Evolutionary conservation across 805 yeast species (phyloP), one percentile per base, ranked within the genome.

Genomic region (Vanderwaltozyma polyspora): DNA sequence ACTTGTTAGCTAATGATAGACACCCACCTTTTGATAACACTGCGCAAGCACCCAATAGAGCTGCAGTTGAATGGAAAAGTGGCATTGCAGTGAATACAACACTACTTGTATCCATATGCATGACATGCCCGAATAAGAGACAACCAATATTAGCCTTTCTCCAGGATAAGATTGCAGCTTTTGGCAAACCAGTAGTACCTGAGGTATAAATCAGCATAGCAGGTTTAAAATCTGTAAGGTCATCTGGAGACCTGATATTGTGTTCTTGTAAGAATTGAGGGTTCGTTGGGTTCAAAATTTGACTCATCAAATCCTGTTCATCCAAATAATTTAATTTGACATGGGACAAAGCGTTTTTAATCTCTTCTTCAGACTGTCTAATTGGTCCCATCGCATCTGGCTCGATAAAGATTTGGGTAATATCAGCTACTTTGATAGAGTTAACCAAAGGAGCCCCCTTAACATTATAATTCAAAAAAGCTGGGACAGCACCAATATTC

Each of bases 121-220:
- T 70, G 28, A 83, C 77, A 42, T 68, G 68, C 1, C 84, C 83
- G 51, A 84, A 86, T 18, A 83, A 52, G 2, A 67, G 58, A 1
- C 84, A 62, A 1, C 94, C 94, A 63, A 80, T 64, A 31, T 68
- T 70, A 6, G 81, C 71, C 57, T 86, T 87, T 48, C 85, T 69
- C 95, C 95, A 86, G 4, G 91, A 78, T 76, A 87, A 77, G 36
- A 82, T 79, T 2, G 94, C 96, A 5, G 95, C 81, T 57, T 87
- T 87, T 12, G 97, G 96, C 41, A 87, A 62, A 0, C 96, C 96
- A 0, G 96, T 84, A 6, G 96, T 89, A 26, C 97, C 97, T 0
- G 94, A 82, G 1, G 97, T 87, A 57, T 79, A 87, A 33, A 87
- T 83, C 44, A 83, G 67, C 43, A 78, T 70, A 15, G 81, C 77